Conservation (phyloP, 2,329 filamentous ascomycete species). For the Alternaria triticimaculans region DNA sequence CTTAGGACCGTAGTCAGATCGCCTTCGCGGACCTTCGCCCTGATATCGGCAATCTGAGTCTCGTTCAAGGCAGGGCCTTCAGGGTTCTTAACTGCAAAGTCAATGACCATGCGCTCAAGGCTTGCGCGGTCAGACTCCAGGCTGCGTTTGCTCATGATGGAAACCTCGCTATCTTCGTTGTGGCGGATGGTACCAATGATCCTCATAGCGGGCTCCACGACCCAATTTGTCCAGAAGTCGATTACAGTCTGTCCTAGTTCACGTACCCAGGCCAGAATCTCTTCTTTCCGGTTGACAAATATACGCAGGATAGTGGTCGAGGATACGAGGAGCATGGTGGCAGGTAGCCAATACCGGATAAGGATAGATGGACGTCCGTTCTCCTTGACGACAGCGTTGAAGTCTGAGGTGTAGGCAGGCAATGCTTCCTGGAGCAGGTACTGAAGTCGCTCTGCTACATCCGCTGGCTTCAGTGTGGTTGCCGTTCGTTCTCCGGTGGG, state of each 20-base stretch:
- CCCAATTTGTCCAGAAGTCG: slow-evolving; percentile 97
- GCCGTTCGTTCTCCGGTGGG: slow-evolving; percentile 43
- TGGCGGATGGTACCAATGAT: slow-evolving; percentile 92
- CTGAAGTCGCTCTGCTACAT: slow-evolving; percentile 71
- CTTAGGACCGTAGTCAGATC: slow-evolving; percentile 90
- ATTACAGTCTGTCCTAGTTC: slow-evolving; percentile 79
- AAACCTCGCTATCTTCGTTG: slow-evolving; percentile 90
- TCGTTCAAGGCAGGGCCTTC: slow-evolving; percentile 68
- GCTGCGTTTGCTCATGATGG: slow-evolving; percentile 93
- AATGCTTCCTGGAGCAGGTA: slow-evolving; percentile 73
- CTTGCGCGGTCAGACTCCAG: slow-evolving; percentile 89
- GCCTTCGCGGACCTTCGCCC: slow-evolving; percentile 82
- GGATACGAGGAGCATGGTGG: slow-evolving; percentile 71
- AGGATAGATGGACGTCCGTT: slow-evolving; percentile 79
- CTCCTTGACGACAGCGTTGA: slow-evolving; percentile 62
- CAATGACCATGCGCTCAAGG: slow-evolving; percentile 96
- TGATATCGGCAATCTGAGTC: slow-evolving; percentile 74
- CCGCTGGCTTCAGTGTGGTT: slow-evolving; percentile 52
- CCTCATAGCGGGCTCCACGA: slow-evolving; percentile 82
- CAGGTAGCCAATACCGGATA: slow-evolving; percentile 88
- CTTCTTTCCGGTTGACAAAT: slow-evolving; percentile 73
- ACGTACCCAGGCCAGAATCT: slow-evolving; percentile 79
- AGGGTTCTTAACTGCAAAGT: slow-evolving; percentile 87
- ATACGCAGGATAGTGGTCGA: slow-evolving; percentile 87
- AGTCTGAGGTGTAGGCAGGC: slow-evolving; percentile 68